Base-by-base conservation (phyloP, 2,329 filamentous ascomycete species). In the Orbilia javanica region DNA sequence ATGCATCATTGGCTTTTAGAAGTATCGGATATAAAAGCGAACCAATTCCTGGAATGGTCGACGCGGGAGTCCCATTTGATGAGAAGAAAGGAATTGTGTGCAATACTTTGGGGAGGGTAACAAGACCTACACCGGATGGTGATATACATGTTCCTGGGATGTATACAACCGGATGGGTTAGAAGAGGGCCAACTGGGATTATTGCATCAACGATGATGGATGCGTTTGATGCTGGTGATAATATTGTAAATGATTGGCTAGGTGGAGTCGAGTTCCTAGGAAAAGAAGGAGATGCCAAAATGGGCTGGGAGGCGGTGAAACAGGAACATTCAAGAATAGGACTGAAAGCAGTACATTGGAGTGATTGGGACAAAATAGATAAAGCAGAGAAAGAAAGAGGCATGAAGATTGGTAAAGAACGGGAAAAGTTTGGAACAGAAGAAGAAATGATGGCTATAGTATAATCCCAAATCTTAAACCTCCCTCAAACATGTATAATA, bases 191-290 rank as follows among this genome's bases (percentile, higher is more conserved):
- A 0, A 97, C 94, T 0, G 96, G 96, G 1, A 94, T 98, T 2
- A 99, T 99, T 83, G 95, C 95, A 0, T 94, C 91, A 31, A 99
- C 96, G 0, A 97, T 99, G 93, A 89, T 92, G 76, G 96, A 99
- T 83, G 95, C 96, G 0, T 99, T 98, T 82, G 88, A 89, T 7
- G 97, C 94, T 0, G 96, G 90, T 0, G 94, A 97, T 83, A 90
- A 91, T 1, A 92, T 99, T 79, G 89, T 89, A 0, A 85, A 88
- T n/a, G 96, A 99, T 82, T 95, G 93, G 91, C 18, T 66, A 27
- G 65, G 50, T 1, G 80, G 81, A 1, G 46, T 66, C n/a, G 60
- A 77, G 15, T 82, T 82, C 55, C 25, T 81, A 29, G 83, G 46
- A 72, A 81, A 39, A 81, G 53, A 76, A 80, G 77, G 78, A 82